phyloP scores from a whole-genome alignment of 1,284 basidiomycete genomes.

The Apiotrichum porosum region DNA sequence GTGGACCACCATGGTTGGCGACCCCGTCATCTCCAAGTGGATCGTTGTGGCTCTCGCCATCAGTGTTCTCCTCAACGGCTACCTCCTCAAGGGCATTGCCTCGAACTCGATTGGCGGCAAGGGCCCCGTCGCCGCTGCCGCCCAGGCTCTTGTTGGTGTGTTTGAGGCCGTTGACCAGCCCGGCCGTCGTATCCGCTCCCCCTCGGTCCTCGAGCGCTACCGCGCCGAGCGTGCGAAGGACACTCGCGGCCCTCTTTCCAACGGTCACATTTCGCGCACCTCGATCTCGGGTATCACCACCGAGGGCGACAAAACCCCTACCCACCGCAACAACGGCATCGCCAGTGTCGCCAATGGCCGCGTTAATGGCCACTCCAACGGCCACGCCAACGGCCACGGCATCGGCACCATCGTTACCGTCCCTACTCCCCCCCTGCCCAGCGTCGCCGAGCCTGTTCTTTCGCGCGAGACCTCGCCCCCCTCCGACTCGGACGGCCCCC shows the following conservation, averaged over 20 bases:
- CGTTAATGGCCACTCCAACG: constrained; percentile 12
- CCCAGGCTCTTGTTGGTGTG: constrained; percentile 49
- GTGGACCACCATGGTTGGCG: constrained; percentile 94
- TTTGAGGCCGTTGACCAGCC: constrained; percentile 33
- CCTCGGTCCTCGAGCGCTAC: constrained; percentile 12
- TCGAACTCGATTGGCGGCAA: constrained; percentile 48
- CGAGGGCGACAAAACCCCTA: constrained; percentile 24
- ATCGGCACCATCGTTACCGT: constrained; percentile 18
- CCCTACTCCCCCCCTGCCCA: constrained; percentile 29
- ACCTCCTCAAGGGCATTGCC: constrained; percentile 73
- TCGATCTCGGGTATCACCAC: background rate
- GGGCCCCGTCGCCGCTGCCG: constrained; percentile 50
- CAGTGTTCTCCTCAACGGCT: constrained; percentile 88
- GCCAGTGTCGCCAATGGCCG: constrained; percentile 7
- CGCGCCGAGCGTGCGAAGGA: constrained; percentile 10
- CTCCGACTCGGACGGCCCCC: constrained; percentile 12
- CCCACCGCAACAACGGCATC: constrained; percentile 4
- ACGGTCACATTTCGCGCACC: constrained; percentile 2
- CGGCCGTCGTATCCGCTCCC: constrained; percentile 12
- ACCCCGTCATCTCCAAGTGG: constrained; percentile 93
- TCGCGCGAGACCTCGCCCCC: background rate
- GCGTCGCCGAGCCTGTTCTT: constrained; percentile 21
- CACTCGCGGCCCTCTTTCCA: constrained; percentile 3
- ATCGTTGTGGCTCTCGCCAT: constrained; percentile 83
- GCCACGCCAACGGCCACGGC: constrained; percentile 17